Conservation (phyloP, 306 rosid genomes). For the Arachis stenosperma region DNA sequence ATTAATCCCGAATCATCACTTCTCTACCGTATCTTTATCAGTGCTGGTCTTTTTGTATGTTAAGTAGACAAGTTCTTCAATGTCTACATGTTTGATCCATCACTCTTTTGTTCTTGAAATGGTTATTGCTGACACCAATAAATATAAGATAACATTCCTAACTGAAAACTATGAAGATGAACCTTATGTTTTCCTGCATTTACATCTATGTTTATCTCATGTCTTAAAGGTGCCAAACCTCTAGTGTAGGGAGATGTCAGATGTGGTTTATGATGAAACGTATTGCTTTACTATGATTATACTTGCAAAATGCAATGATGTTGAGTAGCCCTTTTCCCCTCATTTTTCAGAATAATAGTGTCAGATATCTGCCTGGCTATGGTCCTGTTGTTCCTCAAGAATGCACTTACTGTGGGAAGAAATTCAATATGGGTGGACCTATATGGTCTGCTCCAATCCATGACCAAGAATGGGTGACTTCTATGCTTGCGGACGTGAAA, state of each 20-base stretch:
- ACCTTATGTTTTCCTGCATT: neutral
- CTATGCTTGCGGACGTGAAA: conserved; percentile 68
- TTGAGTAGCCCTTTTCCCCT: conserved; percentile 6
- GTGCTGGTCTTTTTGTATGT: conserved; percentile 1
- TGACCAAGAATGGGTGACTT: conserved; percentile 80
- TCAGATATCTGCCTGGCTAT: conserved; percentile 75
- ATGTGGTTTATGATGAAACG: neutral
- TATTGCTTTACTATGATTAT: neutral
- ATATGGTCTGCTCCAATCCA: conserved; percentile 89
- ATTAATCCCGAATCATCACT: neutral
- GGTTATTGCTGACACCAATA: neutral
- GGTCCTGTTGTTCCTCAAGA: conserved; percentile 81
- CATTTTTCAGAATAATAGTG: conserved; percentile 60
- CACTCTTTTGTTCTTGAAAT: neutral
- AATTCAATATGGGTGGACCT: conserved; percentile 90
- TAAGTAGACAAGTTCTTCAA: neutral
- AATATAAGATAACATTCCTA: neutral
- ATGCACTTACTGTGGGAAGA: conserved; percentile 82
- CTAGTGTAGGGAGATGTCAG: neutral
- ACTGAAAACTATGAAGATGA: neutral
- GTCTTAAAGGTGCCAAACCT: neutral
- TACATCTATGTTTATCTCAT: neutral
- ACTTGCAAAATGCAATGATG: neutral
- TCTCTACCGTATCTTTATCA: neutral
- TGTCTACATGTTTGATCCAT: neutral